Conservation (phyloP, 2,329 filamentous ascomycete genomes). For the Colletotrichum scovillei region DNA sequence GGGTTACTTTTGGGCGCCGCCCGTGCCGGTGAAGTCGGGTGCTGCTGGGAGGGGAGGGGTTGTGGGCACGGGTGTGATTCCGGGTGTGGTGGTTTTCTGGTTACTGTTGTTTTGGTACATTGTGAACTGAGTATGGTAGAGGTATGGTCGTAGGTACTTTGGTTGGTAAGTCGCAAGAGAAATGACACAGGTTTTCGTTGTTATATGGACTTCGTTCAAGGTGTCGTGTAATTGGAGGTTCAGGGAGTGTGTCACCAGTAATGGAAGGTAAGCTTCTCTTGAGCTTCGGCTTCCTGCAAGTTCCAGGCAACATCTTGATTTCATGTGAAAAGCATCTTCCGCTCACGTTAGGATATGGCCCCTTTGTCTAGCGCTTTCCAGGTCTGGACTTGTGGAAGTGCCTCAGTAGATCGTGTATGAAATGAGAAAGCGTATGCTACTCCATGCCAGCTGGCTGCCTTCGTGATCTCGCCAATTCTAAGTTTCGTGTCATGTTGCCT, state of each 20-base stretch:
- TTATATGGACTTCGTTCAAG: not conserved
- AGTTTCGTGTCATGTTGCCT: not conserved
- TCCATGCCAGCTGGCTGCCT: too few relatives aligned
- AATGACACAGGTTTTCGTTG: too few relatives aligned
- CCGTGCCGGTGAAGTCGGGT: conserved; percentile 1
- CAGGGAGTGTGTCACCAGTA: too few relatives aligned
- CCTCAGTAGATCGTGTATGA: not conserved
- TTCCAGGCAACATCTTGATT: not conserved
- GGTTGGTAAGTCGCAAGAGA: not conserved
- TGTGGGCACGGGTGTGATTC: not conserved
- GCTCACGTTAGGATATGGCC: not conserved
- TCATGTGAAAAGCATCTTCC: not conserved
- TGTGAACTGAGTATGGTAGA: not conserved
- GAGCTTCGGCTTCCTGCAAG: not conserved
- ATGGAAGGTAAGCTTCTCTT: not conserved
- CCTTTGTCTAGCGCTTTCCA: not conserved
- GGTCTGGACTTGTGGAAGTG: not conserved
- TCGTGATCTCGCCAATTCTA: not conserved
- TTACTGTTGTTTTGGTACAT: not conserved
- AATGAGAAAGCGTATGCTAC: not conserved
- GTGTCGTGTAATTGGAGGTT: not conserved
- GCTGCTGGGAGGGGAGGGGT: not conserved
- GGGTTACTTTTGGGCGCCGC: conserved; percentile 9
- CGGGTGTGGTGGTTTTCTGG: not conserved
- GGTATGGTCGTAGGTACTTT: not conserved